Conservation (phyloP, 345 rosid genomes). For the Syzygium grande region DNA sequence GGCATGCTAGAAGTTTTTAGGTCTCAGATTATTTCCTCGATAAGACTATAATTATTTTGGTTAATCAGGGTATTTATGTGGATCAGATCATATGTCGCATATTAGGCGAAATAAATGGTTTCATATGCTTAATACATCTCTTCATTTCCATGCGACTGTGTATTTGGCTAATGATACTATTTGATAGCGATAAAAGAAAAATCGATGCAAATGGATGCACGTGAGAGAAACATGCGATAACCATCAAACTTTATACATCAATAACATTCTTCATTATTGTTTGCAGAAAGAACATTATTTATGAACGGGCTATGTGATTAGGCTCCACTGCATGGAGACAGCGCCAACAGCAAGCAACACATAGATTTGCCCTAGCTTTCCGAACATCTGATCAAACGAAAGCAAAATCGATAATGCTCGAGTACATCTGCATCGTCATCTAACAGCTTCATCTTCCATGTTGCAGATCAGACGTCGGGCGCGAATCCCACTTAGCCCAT, state of each 20-base stretch:
- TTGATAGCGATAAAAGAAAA: too few species aligned
- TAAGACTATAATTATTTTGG: too few species aligned
- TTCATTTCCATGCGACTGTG: too few species aligned
- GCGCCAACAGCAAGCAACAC: neutral
- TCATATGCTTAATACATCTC: neutral
- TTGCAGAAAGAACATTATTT: neutral
- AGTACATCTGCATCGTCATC: neutral
- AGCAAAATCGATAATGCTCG: neutral
- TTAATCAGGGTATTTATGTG: neutral
- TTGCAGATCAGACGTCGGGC: neutral
- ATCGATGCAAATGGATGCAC: neutral
- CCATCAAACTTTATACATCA: neutral
- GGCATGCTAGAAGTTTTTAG: neutral
- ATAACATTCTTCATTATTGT: slow-evolving; percentile 7
- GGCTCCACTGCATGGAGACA: neutral
- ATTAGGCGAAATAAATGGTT: too few species aligned
- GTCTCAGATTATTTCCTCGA: neutral
- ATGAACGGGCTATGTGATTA: neutral
- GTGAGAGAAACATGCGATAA: neutral
- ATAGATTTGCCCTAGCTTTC: neutral
- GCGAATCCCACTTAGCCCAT: neutral
- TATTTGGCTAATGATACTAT: too few species aligned
- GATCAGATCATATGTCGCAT: neutral
- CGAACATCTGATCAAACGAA: neutral
- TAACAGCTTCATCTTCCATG: neutral